Evolutionary conservation across 164 flowering plant species (phyloP), one percentile per base, ranked within the genome.

Genomic region (Amborella trichopoda): DNA sequence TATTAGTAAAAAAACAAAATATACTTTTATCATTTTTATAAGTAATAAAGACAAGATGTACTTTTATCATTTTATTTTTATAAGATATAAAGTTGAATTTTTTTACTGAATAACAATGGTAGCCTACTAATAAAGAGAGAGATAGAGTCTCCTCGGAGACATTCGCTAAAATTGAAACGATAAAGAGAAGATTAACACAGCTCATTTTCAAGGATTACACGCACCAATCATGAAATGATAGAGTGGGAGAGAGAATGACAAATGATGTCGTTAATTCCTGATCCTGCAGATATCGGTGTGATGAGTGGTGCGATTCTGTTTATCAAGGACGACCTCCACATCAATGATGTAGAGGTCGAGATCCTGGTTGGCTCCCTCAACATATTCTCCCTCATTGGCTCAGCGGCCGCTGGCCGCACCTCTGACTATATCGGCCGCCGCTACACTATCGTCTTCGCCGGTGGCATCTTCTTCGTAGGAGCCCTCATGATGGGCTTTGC

Each of bases 391-490:
- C 56, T 68, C 11, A 5, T 68, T 44, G 72, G 72, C 1, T 60
- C 68, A 3, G 50, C 50, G 0, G 48, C 51, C 0, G 72, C 68
- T 14, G 72, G 68, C 1, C 25, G 57, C 33, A 68, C 63, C 1
- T 68, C 72, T 11, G 72, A 68, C 46, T 56, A 57, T 65, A 56
- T 68, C 9, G 68, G 72, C 16, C 68, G 72, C 6, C 53, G 68
- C 1, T 60, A 53, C 45, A 68, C 72, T 0, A 53, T 68, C 23
- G 60, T 68, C 19, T 20, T 63, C 2, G 68, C 72, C 10, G 68
- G 65, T 1, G 62, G 24, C 0, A 63, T 68, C 23, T 68, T 68
- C 60, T 68, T 68, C 28, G 24, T 48, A 0, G 72, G 72, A 2
- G 66, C 72, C 11, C 4, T 68, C 10, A 0, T 68, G 13, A 68